A percentile compares a stretch with the other conserved stretches of the same genome.
phyloP scores from a whole-genome alignment of 176 grass and related monocot species.

The Cymbopogon citratus region DNA sequence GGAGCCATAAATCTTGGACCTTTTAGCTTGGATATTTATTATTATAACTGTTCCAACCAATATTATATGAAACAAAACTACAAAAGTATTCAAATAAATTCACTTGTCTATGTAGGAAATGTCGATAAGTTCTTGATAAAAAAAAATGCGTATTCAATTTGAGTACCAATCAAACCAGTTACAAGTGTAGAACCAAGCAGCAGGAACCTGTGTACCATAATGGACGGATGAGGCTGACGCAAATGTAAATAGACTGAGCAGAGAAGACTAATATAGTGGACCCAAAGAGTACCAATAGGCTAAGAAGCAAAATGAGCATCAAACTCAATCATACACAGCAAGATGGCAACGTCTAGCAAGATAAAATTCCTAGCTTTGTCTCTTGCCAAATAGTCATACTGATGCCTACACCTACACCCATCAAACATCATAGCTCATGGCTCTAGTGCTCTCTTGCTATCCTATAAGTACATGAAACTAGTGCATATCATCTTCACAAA shows the following conservation, averaged over 20 bases:
- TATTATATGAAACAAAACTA: not conserved
- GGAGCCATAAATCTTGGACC: not conserved
- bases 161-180: conserved; percentile 6
- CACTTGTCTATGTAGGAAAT: not conserved
- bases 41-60: not conserved
- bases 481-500: conserved; percentile 23
- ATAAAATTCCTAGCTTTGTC: conserved; percentile 13
- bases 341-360: conserved; percentile 9
- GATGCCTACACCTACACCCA: conserved; percentile 22
- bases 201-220: conserved; percentile 22
- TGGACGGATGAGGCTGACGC: conserved; percentile 16
- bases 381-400: conserved; percentile 22
- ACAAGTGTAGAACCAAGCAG: conserved; percentile 30
- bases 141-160: not conserved
- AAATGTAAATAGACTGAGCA: conserved; percentile 18
- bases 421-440: not conserved
- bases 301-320: conserved; percentile 27
- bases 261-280: conserved; percentile 18
- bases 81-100: not conserved
- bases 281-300: conserved; percentile 23
- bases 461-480: conserved; percentile 33
- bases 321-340: conserved; percentile 31
- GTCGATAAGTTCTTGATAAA: not conserved
- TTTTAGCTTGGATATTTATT: not conserved
- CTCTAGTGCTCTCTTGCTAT: conserved; percentile 6